phyloP scores from a whole-genome alignment of 139 green algal genomes.

The Tetradesmus lagerheimii region DNA sequence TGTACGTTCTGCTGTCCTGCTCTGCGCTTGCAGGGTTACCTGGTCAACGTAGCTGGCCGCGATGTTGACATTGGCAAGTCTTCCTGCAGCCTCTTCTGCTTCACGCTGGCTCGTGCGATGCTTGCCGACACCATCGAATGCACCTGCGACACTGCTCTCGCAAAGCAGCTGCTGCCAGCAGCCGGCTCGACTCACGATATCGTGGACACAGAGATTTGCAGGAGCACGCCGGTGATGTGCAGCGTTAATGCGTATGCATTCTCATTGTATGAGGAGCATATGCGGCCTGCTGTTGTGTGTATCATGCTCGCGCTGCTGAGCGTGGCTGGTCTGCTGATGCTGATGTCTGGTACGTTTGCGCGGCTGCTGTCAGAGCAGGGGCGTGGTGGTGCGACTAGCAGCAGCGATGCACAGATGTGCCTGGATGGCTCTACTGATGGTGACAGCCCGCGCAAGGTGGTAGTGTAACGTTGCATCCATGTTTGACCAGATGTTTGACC shows the following conservation, averaged over 20 bases:
- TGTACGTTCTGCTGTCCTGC: neutral
- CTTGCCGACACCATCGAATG: conserved; percentile 45
- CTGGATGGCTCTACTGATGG: neutral
- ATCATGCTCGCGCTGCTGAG: conserved; percentile 21
- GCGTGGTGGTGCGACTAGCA: neutral
- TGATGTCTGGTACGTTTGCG: neutral
- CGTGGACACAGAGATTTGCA: neutral
- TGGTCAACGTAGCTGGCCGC: conserved; percentile 16
- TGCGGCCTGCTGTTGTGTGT: conserved; percentile 31
- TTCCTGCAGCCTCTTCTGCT: conserved; percentile 49
- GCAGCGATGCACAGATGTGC: conserved; percentile 1
- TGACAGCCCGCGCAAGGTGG: neutral
- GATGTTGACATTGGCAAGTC: conserved; percentile 45
- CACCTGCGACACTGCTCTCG: conserved; percentile 26
- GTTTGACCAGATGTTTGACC: neutral
- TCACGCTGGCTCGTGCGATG: conserved; percentile 42
- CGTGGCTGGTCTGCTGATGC: conserved; percentile 16
- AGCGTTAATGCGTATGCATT: conserved; percentile 17
- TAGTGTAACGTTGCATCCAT: neutral
- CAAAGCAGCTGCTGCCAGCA: neutral
- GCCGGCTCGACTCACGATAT: neutral
- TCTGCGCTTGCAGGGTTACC: conserved; percentile 13
- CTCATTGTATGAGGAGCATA: neutral
- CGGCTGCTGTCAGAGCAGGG: conserved; percentile 38
- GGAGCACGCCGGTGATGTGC: conserved; percentile 15